phyloP scores from a whole-genome alignment of 306 rosid genomes.

The Leucaena leucocephala region DNA sequence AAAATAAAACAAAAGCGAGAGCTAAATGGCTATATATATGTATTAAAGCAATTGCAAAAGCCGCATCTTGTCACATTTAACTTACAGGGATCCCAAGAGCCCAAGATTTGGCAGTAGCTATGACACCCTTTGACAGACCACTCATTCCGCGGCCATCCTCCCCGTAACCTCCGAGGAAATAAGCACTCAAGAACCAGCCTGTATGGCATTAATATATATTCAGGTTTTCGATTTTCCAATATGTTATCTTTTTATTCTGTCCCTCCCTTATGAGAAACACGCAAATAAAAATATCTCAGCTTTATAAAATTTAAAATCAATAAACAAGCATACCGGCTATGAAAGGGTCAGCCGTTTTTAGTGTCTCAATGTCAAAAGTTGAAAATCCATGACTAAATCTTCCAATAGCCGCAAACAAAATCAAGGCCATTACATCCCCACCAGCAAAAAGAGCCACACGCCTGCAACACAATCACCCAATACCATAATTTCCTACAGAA shows the following conservation, averaged over 20 bases:
- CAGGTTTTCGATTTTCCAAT: conserved; percentile 14
- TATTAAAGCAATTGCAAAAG: not conserved
- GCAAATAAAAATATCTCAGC: not conserved
- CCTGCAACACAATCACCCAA: conserved; percentile 46
- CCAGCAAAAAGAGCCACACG: conserved; percentile 82
- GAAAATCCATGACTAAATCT: conserved; percentile 86
- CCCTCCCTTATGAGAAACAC: not conserved
- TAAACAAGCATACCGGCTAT: conserved; percentile 69
- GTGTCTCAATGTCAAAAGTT: conserved; percentile 71
- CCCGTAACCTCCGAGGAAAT: conserved; percentile 89
- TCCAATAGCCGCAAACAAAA: conserved; percentile 84
- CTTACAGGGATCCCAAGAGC: conserved; percentile 90
- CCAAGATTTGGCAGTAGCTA: conserved; percentile 87
- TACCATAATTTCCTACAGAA: conserved; percentile 22
- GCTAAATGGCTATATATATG: conserved; percentile 2
- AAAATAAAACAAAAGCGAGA: not conserved
- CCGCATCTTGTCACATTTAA: conserved; percentile 14
- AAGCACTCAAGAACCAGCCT: conserved; percentile 97
- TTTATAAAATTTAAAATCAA: not conserved
- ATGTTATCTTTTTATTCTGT: not conserved
- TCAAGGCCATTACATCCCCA: conserved; percentile 86
- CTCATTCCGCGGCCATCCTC: conserved; percentile 92
- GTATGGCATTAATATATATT: conserved; percentile 29
- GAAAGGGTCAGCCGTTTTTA: conserved; percentile 91
- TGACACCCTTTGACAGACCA: conserved; percentile 71